Evolutionary conservation across 805 yeast species (phyloP).

Genomic region (Kazachstania africana): DNA sequence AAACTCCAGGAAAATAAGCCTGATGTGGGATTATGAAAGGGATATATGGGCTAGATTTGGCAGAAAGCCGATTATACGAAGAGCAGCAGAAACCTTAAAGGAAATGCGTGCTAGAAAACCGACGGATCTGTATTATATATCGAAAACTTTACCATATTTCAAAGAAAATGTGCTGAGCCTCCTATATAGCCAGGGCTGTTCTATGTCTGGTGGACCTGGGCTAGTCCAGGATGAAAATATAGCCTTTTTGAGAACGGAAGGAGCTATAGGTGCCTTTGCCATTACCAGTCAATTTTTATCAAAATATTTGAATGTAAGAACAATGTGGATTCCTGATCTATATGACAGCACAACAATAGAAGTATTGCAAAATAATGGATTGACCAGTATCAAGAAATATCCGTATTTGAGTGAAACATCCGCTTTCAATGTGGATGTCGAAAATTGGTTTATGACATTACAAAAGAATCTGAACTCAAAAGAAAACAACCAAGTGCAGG

Average conservation of each 20-base stretch:
- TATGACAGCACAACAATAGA: neutral
- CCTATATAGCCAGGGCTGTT: neutral
- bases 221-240: neutral
- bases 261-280: neutral
- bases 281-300: neutral
- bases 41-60: too few species aligned
- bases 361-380: neutral
- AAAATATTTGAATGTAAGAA: too few species aligned
- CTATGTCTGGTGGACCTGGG: neutral
- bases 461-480: too few species aligned
- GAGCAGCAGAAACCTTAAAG: neutral
- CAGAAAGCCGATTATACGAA: too few species aligned
- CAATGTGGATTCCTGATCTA: neutral
- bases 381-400: neutral
- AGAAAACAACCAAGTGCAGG: too few species aligned
- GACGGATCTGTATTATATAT: neutral
- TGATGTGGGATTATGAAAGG: too few species aligned
- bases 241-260: neutral
- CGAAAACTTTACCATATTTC: neutral
- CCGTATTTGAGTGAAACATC: neutral
- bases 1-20: too few species aligned
- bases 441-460: too few species aligned
- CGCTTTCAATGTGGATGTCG: too few species aligned
- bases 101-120: neutral
- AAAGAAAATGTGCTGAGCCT: neutral